These are phyloP conservation scores for Gonium pectorale DNA, from an alignment of 139 green algal genomes.

Conservation along the genomic window DNA sequence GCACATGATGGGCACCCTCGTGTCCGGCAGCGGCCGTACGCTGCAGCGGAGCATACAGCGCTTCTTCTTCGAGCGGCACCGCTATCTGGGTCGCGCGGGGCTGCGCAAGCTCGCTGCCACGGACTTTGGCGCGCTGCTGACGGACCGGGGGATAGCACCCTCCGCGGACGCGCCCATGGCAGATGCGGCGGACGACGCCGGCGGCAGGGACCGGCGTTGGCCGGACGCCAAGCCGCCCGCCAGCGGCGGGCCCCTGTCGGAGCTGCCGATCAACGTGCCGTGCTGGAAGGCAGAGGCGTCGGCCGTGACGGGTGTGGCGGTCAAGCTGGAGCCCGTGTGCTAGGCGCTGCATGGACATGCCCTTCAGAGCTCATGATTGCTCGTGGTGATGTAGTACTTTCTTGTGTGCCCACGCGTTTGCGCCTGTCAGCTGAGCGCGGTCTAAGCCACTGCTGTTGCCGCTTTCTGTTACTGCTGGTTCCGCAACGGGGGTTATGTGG, in stretches of 20 bases:
- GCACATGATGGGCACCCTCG: background rate
- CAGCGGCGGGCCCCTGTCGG: too few relatives aligned
- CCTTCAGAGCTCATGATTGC: too few relatives aligned
- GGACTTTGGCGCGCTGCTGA: background rate
- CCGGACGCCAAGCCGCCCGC: too few relatives aligned
- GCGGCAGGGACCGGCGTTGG: background rate
- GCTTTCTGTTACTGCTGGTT: too few relatives aligned
- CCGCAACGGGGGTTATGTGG: too few relatives aligned
- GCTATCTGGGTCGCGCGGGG: background rate
- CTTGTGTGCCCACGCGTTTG: too few relatives aligned
- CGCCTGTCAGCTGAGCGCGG: too few relatives aligned
- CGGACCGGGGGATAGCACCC: background rate
- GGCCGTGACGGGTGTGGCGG: background rate
- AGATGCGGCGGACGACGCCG: background rate
- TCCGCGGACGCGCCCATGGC: background rate
- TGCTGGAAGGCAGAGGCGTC: background rate
- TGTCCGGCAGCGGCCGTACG: background rate
- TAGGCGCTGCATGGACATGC: too few relatives aligned
- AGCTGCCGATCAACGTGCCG: background rate
- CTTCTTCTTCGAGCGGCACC: conserved; percentile 24
- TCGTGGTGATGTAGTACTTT: too few relatives aligned
- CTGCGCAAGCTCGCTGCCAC: background rate
- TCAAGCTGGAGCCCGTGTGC: conserved; percentile 11
- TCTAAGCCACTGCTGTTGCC: too few relatives aligned
- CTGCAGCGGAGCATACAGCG: conserved; percentile 17